Percentiles rank a stretch among this genome's conserved stretches.
phyloP scores from a whole-genome alignment of 495 filamentous ascomycete species.

The Entonaema liquescens region DNA sequence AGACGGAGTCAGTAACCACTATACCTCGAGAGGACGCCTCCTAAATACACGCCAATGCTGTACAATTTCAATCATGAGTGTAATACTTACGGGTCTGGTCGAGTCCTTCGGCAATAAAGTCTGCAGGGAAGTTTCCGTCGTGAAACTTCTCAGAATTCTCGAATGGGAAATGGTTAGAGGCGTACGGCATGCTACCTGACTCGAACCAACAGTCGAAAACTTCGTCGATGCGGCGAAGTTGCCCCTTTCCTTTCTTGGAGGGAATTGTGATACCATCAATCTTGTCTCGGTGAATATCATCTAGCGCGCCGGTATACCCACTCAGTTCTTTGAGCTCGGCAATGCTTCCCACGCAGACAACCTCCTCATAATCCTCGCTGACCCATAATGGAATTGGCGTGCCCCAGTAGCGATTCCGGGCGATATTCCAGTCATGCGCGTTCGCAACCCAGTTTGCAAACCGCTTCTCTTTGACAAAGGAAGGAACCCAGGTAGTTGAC shows the following conservation, averaged over 20 bases:
- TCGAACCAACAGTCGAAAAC: slow-evolving; percentile 98
- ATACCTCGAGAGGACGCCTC: background rate
- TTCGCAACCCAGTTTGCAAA: slow-evolving; percentile 86
- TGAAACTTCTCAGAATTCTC: slow-evolving; percentile 85
- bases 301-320: slow-evolving; percentile 83
- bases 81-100: slow-evolving; percentile 68
- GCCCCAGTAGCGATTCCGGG: slow-evolving; percentile 96
- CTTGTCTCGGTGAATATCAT: slow-evolving; percentile 93
- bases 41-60: background rate
- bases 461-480: slow-evolving; percentile 88
- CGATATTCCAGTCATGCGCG: slow-evolving; percentile 98
- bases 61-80: background rate
- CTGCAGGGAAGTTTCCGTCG: slow-evolving; percentile 83
- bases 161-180: slow-evolving; percentile 92
- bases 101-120: slow-evolving; percentile 97
- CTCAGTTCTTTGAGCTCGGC: slow-evolving; percentile 87
- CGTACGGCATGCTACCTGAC: slow-evolving; percentile 96
- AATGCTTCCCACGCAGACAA: slow-evolving; percentile 86
- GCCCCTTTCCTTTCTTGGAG: slow-evolving; percentile 87
- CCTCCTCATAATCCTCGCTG: slow-evolving; percentile 85
- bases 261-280: slow-evolving; percentile 97
- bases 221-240: slow-evolving; percentile 81
- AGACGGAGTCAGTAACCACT: slow-evolving; percentile 8
- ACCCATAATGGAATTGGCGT: slow-evolving; percentile 95
- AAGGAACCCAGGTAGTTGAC: slow-evolving; percentile 92